Evolutionary conservation across 2,329 filamentous ascomycete genomes (phyloP).

Genomic region (Fusarium tanahbumbuense): DNA sequence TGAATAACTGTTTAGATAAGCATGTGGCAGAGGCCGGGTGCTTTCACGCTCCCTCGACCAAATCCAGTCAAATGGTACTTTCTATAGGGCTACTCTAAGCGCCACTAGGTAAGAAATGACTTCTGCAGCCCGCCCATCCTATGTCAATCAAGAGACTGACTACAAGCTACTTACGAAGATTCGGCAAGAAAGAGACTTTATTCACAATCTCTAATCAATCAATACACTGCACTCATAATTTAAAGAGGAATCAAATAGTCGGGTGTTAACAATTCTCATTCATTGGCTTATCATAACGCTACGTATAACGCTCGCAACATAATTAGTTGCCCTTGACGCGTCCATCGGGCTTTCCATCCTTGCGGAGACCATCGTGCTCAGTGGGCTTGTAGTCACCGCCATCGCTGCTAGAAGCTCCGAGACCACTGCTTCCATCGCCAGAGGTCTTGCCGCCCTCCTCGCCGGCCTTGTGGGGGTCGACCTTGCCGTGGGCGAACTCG

Average conservation of each 20-base stretch:
- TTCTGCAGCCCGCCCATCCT: no score
- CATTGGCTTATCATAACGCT: background rate
- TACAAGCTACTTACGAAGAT: no score
- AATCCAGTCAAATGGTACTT: no score
- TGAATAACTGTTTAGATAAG: no score
- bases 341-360: conserved; percentile 27
- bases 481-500: conserved; percentile 42
- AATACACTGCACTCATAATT: rapidly evolving
- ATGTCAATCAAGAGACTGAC: no score
- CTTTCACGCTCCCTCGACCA: no score
- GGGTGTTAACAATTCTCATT: background rate
- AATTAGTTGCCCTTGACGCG: conserved; percentile 29
- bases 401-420: conserved; percentile 8
- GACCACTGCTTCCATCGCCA: conserved; percentile 1
- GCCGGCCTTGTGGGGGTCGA: conserved; percentile 37
- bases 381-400: conserved; percentile 31
- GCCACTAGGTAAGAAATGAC: no score
- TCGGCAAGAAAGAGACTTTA: no score
- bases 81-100: no score
- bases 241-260: rapidly evolving
- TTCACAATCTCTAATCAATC: no score
- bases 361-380: conserved; percentile 28
- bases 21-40: no score
- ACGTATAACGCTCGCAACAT: background rate
- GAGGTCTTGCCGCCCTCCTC: conserved; percentile 35